Conservation (phyloP, 176 grass and related monocot species). For the Coix lacrymajobi region DNA sequence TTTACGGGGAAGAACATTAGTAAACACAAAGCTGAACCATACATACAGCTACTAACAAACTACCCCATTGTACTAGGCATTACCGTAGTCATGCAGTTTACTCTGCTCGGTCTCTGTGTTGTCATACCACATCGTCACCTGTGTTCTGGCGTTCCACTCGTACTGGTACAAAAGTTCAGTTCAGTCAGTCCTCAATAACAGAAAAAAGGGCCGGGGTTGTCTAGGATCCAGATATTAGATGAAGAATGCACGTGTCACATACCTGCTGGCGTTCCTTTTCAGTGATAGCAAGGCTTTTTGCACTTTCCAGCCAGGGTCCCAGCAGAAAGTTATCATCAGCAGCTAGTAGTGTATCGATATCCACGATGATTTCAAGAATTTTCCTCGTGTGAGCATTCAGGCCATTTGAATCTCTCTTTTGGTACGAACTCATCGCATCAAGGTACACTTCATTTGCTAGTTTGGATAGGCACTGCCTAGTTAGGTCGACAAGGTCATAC, state of each 20-base stretch:
- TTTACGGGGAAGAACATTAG: neutral
- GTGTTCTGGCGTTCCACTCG: conserved; percentile 95
- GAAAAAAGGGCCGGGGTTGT: neutral
- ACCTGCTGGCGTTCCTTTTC: conserved; percentile 67
- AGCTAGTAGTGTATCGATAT: conserved; percentile 76
- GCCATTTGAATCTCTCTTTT: conserved; percentile 50
- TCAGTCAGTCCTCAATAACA: conserved; percentile 1
- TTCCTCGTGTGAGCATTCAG: conserved; percentile 51
- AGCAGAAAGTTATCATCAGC: conserved; percentile 86
- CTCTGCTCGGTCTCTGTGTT: conserved; percentile 80
- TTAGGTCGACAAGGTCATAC: conserved; percentile 91
- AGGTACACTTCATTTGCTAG: conserved; percentile 88
- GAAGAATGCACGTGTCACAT: conserved; percentile 8
- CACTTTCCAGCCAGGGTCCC: conserved; percentile 89
- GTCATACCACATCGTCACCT: conserved; percentile 99
- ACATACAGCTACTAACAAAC: neutral
- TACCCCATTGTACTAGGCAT: neutral
- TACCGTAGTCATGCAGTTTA: conserved; percentile 93
- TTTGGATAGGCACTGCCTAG: conserved; percentile 88
- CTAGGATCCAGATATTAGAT: neutral
- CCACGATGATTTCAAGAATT: conserved; percentile 75
- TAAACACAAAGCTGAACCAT: neutral
- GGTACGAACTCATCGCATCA: conserved; percentile 53
- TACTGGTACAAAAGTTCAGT: conserved; percentile 44
- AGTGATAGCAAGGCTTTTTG: conserved; percentile 61